Evolutionary conservation across 495 filamentous ascomycete species (phyloP), one percentile per base, ranked within the genome.

Genomic region (Diplogelasinospora grovesii): DNA sequence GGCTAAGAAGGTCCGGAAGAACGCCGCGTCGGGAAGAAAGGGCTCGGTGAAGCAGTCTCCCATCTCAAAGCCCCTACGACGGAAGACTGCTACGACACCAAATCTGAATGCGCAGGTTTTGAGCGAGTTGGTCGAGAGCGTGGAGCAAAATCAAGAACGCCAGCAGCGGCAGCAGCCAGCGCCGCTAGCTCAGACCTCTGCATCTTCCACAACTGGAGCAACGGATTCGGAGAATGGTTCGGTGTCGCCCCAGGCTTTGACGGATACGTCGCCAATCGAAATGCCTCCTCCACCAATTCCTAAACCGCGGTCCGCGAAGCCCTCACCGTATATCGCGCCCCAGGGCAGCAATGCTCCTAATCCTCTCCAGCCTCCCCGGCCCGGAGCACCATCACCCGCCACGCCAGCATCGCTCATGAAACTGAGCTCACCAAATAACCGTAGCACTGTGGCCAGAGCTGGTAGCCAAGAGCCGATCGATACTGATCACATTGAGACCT

Each of bases 321-420:
- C 64, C 29, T 78, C 70, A 14, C 71, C 73, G 26, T 69, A 61
- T 50, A 70, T 74, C 15, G 61, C 56, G 14, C 61, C 68, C 3
- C 66, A 73, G 45, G 45, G 21, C 22, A 59, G 50, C 8, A 46
- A 50, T 24, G 34, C 43, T 19, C 22, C 52, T 11, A 43, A 41
- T 19, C 20, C 25, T 13, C 33, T 54, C 5, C 51, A 53, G 30
- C 35, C 57, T 21, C 11, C 31, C 11, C 46, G 61, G 6, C 54
- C 57, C 5, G 60, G 61, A 4, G 53, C 62, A 7, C 60, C 60
- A 22, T 73, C 71, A 7, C 81, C 87, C 11, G 86, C 83, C 14
- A 92, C 87, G 2, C 87, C 87, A 0, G 85, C 86, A 11, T 88
- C 86, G n/a, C 59, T 94, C 44, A 90, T 94, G 80, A 83, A 78